Evolutionary conservation across 2,329 filamentous ascomycete species (phyloP).

Genomic region (Microdochium nivale): DNA sequence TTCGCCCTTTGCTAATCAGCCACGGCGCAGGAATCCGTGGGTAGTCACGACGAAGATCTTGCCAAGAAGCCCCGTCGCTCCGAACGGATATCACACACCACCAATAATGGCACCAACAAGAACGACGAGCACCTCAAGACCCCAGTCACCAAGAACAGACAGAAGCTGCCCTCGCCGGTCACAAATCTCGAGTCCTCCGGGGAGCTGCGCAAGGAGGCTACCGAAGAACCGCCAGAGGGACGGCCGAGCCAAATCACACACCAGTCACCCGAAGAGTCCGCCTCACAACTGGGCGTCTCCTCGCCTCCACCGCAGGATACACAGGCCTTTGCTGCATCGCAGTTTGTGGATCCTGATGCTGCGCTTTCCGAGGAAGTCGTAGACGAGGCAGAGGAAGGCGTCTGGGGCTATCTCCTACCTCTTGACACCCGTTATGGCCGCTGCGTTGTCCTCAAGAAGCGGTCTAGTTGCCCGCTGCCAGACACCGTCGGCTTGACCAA

Average conservation of each 20-base stretch:
- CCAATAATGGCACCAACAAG: conserved; percentile 32
- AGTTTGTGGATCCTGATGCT: conserved; percentile 66
- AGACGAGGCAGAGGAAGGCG: conserved; percentile 74
- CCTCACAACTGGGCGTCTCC: conserved; percentile 34
- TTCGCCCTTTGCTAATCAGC: conserved; percentile 14
- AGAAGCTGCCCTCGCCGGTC: conserved; percentile 73
- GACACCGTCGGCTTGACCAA: conserved; percentile 30
- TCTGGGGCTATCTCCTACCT: conserved; percentile 93
- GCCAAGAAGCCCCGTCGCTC: conserved; percentile 80
- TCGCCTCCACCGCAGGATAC: conserved; percentile 60
- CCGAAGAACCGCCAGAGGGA: conserved; percentile 59
- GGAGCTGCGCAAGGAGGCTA: conserved; percentile 56
- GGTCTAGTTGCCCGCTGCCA: conserved; percentile 59
- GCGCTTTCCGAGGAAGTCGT: conserved; percentile 73
- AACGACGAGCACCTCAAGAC: conserved; percentile 38
- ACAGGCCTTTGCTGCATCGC: conserved; percentile 53
- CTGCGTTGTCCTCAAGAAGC: conserved; percentile 65
- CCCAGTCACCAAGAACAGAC: conserved; percentile 47
- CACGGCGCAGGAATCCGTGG: conserved; percentile 51
- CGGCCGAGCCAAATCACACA: conserved; percentile 46
- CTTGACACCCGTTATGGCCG: conserved; percentile 61
- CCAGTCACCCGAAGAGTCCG: conserved; percentile 39
- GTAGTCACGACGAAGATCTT: conserved; percentile 50
- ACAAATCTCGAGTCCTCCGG: conserved; percentile 52
- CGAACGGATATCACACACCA: conserved; percentile 45